Percentiles rank a stretch among this genome's conserved stretches.
These are phyloP conservation scores for Heterobasidion parviporum DNA, from an alignment of 1,284 basidiomycete genomes.

Conservation along the genomic window DNA sequence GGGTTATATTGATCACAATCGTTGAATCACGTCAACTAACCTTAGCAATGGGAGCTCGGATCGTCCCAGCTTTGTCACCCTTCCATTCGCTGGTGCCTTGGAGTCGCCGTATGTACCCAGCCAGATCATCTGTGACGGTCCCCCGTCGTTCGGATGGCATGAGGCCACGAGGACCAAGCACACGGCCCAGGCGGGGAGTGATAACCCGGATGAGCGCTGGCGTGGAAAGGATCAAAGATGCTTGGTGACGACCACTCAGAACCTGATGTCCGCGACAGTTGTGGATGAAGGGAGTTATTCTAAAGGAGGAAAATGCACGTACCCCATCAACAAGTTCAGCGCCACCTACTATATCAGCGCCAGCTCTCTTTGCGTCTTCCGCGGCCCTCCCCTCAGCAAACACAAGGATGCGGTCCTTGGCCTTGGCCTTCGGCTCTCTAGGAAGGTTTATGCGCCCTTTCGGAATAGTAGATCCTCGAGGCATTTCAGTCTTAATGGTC, in stretches of 20 bases:
- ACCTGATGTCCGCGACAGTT: too few relatives aligned
- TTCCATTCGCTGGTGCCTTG: constrained; percentile 88
- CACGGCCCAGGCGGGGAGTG: constrained; percentile 76
- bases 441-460: constrained; percentile 71
- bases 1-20: neutral
- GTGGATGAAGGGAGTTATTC: too few relatives aligned
- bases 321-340: constrained; percentile 78
- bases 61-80: constrained; percentile 82
- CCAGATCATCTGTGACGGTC: constrained; percentile 86
- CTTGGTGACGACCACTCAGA: constrained; percentile 55
- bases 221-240: constrained; percentile 82
- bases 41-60: constrained; percentile 72
- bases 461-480: constrained; percentile 67
- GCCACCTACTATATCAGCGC: constrained; percentile 83
- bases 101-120: constrained; percentile 71
- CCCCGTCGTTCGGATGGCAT: constrained; percentile 95
- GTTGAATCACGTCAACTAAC: constrained; percentile 25
- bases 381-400: constrained; percentile 78
- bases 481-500: constrained; percentile 70
- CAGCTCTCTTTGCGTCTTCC: constrained; percentile 73
- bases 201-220: constrained; percentile 75
- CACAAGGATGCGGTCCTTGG: constrained; percentile 74
- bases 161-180: constrained; percentile 88
- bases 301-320: constrained; percentile 20
- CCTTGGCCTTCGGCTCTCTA: constrained; percentile 63